Percentiles rank a stretch among this genome's conserved stretches.
Conservation (phyloP, 2,329 filamentous ascomycete species). For the Stylonectria norvegica region DNA sequence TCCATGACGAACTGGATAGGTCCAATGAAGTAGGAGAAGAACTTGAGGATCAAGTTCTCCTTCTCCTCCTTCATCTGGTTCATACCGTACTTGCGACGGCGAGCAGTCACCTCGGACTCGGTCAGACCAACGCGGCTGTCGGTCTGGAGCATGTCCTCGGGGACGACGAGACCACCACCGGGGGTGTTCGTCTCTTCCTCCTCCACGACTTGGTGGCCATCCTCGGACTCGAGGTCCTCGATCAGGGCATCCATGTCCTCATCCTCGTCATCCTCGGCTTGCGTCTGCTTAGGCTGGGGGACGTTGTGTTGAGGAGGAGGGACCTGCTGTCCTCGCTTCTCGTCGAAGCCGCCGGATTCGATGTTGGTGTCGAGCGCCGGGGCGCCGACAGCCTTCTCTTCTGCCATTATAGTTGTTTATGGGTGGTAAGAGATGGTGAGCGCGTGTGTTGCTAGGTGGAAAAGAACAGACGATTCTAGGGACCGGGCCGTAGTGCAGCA, state of each 20-base stretch:
- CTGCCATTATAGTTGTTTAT: conserved; percentile 45
- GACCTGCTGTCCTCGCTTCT: conserved; percentile 49
- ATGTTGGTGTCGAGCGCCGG: conserved; percentile 62
- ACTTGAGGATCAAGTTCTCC: conserved; percentile 80
- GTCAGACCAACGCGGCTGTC: conserved; percentile 70
- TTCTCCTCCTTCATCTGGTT: conserved; percentile 93
- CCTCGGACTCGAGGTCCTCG: conserved; percentile 79
- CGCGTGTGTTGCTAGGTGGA: conserved; percentile 15
- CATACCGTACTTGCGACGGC: conserved; percentile 70
- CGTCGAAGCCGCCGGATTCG: conserved; percentile 62
- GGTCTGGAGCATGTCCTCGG: conserved; percentile 75
- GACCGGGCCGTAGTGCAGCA: conserved; percentile 24
- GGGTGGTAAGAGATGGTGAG: conserved; percentile 17
- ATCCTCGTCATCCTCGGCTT: conserved; percentile 66
- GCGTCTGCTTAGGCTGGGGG: conserved; percentile 37
- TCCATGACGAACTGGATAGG: conserved; percentile 95
- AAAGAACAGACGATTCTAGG: conserved; percentile 7
- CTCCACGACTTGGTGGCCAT: conserved; percentile 66
- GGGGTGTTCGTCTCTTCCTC: conserved; percentile 49
- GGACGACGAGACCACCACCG: conserved; percentile 58
- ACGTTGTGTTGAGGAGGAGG: conserved; percentile 33
- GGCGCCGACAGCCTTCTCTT: conserved; percentile 48
- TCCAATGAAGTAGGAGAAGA: conserved; percentile 77
- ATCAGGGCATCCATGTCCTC: conserved; percentile 85
- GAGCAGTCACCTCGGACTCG: conserved; percentile 60